Evolutionary conservation across 2,329 filamentous ascomycete genomes (phyloP).

Genomic region (Hypoxylon sp.): DNA sequence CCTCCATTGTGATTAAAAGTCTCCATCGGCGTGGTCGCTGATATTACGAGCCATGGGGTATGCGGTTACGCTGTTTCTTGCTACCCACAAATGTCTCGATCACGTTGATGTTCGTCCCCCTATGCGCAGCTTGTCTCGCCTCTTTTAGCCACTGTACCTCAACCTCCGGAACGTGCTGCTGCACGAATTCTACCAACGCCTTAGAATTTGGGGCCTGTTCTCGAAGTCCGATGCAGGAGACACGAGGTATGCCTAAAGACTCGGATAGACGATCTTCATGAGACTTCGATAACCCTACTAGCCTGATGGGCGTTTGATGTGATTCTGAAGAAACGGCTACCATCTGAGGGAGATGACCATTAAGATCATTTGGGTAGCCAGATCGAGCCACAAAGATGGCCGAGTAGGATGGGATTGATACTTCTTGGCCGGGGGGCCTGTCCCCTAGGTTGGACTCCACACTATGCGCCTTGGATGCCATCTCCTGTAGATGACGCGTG

Average conservation of each 20-base stretch:
- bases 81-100: constrained; percentile 59
- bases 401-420: constrained; percentile 57
- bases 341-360: constrained; percentile 72
- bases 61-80: constrained; percentile 53
- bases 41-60: constrained; percentile 1
- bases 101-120: constrained; percentile 64
- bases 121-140: constrained; percentile 57
- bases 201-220: constrained; percentile 69
- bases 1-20: background rate
- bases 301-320: constrained; percentile 62
- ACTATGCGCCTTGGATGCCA: constrained; percentile 48
- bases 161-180: constrained; percentile 66
- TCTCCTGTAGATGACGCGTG: constrained; percentile 69
- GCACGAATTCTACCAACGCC: constrained; percentile 70
- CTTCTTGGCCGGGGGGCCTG: constrained; percentile 7
- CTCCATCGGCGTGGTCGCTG: background rate
- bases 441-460: constrained; percentile 9
- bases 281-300: constrained; percentile 74
- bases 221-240: constrained; percentile 74
- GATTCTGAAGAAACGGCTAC: constrained; percentile 65
- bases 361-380: constrained; percentile 70
- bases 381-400: constrained; percentile 72
- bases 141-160: constrained; percentile 71
- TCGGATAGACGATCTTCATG: constrained; percentile 71
- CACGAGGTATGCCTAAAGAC: constrained; percentile 72